Evolutionary conservation across 129 eudicot genomes (phyloP), one percentile per base, ranked within the genome.

Genomic region (Arctium lappa): DNA sequence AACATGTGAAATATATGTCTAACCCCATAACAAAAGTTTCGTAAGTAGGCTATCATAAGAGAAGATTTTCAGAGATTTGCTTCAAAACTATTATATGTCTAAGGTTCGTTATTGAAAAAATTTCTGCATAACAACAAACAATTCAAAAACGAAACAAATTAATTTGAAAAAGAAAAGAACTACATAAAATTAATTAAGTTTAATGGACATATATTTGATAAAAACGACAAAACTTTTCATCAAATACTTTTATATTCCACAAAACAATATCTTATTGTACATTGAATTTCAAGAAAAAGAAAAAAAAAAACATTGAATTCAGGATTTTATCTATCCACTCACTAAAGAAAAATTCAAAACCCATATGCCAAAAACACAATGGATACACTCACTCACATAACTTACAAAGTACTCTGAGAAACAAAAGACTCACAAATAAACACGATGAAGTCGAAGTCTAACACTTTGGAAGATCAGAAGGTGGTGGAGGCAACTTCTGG

Each of bases 381-480:
- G 36, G 12, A 40, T 62, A 74, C 8, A 73, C 29, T 75, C 76
- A 82, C 76, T 32, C 69, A 48, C 50, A 56, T 72, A 84, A 83
- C 77, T 78, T 86, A 50, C 83, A 77, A 70, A 30, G 9, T 2
- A 33, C 2, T 2, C 68, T 76, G 53, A 18, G 68, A 48, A 79
- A 68, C 72, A 71, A 48, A 75, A 79, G 78, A 74, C 79, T 86
- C 86, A 66, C 15, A 10, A 18, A 16, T 81, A 66, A 71, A 69
- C 74, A 79, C 39, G 62, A 75, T 11, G 30, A 48, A 82, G 30
- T 75, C 4, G 30, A 38, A 18, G 15, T 84, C 87, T n/a, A 91
- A 72, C 94, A 91, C 50, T 84, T 83, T 9, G 94, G 94, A 75
- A 91, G 94, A 89, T 91, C 94, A 7, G 86, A 83, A 13, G 94